Percentiles rank a stretch among this genome's conserved stretches.
phyloP scores from a whole-genome alignment of 345 rosid species.

The Noccaea caerulescens region DNA sequence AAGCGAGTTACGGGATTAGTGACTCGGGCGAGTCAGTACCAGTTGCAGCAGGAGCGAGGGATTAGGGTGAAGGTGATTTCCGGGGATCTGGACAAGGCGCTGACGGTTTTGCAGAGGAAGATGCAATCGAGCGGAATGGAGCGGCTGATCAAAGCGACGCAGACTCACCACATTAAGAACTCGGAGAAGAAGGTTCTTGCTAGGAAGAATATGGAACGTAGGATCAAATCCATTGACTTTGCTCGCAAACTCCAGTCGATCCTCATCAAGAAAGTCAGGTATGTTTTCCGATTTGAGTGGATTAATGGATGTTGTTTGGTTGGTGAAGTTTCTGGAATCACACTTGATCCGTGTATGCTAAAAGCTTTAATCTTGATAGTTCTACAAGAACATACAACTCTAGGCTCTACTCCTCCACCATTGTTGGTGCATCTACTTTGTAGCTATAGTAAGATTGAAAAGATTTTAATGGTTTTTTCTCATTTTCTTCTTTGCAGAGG shows the following conservation, averaged over 20 bases:
- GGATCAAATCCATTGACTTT: conserved; percentile 67
- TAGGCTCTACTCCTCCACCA: not conserved
- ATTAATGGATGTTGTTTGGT: conserved; percentile 13
- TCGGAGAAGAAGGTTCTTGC: conserved; percentile 94
- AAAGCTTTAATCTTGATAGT: not conserved
- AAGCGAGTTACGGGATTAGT: conserved; percentile 42
- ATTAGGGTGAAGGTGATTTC: conserved; percentile 72
- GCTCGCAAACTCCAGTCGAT: conserved; percentile 81
- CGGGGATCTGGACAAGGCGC: conserved; percentile 75
- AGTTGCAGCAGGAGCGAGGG: conserved; percentile 72
- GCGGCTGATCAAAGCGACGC: conserved; percentile 68
- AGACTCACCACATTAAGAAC: conserved; percentile 76
- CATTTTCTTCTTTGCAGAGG: conserved; percentile 36
- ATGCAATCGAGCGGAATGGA: conserved; percentile 92
- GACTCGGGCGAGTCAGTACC: conserved; percentile 43
- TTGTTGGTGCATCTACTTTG: conserved; percentile 1
- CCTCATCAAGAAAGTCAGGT: conserved; percentile 80
- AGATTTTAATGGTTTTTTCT: conserved; percentile 18
- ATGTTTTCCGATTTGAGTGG: not conserved
- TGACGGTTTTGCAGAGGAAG: conserved; percentile 67
- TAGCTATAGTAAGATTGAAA: not conserved
- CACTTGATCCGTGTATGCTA: not conserved
- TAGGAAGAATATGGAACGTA: conserved; percentile 69
- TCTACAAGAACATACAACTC: not conserved
- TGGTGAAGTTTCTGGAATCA: not conserved